Evolutionary conservation across 805 yeast genomes (phyloP), one percentile per base, ranked within the genome.

Genomic region (Hanseniaspora meyeri): DNA sequence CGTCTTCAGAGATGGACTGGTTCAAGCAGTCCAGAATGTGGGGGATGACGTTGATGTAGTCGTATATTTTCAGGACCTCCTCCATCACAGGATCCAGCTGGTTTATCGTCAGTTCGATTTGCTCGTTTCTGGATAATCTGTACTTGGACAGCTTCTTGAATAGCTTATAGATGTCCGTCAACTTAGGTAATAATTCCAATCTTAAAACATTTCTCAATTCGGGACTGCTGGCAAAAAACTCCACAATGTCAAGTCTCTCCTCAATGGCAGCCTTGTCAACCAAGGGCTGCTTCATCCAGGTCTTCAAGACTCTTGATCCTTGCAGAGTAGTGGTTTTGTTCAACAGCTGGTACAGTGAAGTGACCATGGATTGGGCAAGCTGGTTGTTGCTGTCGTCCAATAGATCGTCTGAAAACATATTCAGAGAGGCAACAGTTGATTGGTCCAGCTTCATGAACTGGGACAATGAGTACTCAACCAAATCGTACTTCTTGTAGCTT

Each of bases 221-320:
- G 6, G 87, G 70, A 62, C 89, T 86, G 36, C 83, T 78, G n/a
- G 86, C 74, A 60, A 93, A 70, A 58, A 78, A 76, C 31, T 80
- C 84, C n/a, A 91, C 95, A 51, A 93, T 71, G 8, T 72, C 67
- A 61, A 87, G 96, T 51, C 99, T 76, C 46, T 80, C 74, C 42
- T 71, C 67, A 42, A 93, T 89, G 51, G 75, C 80, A 0, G 62
- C 64, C 11, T 76, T 65, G 61, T 81, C 80, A 54, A 95, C 82
- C 50, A 93, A 74, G 0, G 99, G 99, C 69, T 93, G 98, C 65
- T 91, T 93, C 59, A 93, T 75, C 98, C 98, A 93, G 65, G 88
- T 96, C 16, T 93, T 82, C 29, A 93, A 75, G 51, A 90, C 70
- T 60, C 97, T 77, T 1, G 91, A 74, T 8, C 99, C 99, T n/a